A percentile compares a stretch with the other conserved stretches of the same genome.
Evolutionary conservation across 2,329 filamentous ascomycete species (phyloP).

Genomic region (Rhynchosporium secalis): DNA sequence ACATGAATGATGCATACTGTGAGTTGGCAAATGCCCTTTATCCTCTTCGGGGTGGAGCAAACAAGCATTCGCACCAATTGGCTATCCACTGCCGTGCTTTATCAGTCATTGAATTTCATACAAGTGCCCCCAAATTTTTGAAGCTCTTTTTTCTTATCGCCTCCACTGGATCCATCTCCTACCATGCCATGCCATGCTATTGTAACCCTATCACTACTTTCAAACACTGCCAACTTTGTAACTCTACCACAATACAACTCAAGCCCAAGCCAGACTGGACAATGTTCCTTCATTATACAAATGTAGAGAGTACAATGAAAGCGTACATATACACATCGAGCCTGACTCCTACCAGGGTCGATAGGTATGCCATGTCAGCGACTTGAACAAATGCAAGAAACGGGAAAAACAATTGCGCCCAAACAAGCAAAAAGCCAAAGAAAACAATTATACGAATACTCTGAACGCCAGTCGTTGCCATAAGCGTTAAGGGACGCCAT

Average conservation of each 20-base stretch:
- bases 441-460: not conserved
- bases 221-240: not conserved
- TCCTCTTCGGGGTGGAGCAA: no score
- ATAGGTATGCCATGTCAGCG: not conserved
- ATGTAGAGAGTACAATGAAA: not conserved
- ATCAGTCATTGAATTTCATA: not conserved
- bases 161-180: not conserved
- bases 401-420: not conserved
- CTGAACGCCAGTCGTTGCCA: not conserved
- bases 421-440: not conserved
- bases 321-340: conserved; percentile 6
- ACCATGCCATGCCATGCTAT: not conserved
- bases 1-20: no score
- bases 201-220: not conserved
- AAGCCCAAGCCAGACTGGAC: not conserved
- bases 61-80: not conserved
- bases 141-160: not conserved
- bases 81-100: not conserved
- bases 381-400: not conserved
- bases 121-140: not conserved
- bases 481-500: conserved; percentile 3
- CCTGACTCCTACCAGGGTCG: not conserved
- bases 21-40: no score
- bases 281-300: not conserved
- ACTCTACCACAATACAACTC: not conserved